Conservation (phyloP, 208 protist genomes). For the Leishmania aethiopica region DNA sequence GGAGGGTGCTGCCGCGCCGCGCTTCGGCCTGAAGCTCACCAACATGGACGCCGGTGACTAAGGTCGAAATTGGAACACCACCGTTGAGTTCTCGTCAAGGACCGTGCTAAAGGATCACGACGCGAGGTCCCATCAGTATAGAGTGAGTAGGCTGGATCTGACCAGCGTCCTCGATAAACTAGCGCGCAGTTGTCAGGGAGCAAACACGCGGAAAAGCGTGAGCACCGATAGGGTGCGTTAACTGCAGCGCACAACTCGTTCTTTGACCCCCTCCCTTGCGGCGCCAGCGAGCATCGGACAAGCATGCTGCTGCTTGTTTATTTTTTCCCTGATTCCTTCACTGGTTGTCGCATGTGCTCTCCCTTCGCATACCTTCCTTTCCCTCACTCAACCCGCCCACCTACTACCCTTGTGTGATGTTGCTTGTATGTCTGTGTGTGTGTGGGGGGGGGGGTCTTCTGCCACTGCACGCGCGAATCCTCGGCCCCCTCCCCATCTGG, state of each 20-base stretch:
- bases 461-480: neutral
- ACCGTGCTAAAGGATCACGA: neutral
- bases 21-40: conserved; percentile 56
- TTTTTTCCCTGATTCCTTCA: neutral
- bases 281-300: neutral
- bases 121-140: neutral
- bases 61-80: neutral
- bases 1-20: conserved; percentile 10
- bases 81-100: neutral
- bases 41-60: conserved; percentile 36
- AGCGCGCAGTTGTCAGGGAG: neutral
- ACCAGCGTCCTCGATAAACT: neutral
- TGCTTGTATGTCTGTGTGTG: no score
- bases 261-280: neutral
- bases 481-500: neutral
- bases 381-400: neutral
- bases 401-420: neutral
- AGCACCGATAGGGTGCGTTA: neutral
- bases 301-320: neutral
- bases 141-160: neutral
- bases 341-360: neutral
- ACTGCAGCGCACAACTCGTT: neutral
- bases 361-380: neutral
- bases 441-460: neutral
- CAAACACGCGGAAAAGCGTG: neutral